A percentile compares a stretch with the other conserved stretches of the same genome.
Conservation (phyloP, 148 eudicot species). For the Vaccinium vitisidaea region DNA sequence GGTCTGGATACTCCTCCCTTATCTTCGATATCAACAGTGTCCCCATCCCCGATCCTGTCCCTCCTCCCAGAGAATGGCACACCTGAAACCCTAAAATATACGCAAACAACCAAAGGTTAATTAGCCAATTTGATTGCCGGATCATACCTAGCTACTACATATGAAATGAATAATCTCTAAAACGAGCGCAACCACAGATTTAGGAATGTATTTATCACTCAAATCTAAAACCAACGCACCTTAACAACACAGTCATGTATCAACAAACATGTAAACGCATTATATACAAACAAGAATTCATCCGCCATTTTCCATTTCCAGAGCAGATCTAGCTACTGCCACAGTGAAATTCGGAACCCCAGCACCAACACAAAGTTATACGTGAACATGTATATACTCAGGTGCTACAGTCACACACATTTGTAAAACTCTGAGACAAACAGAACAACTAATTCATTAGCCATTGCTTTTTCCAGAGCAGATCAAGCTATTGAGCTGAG, state of each 20-base stretch:
- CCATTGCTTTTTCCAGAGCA: background rate
- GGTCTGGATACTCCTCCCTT: constrained; percentile 14
- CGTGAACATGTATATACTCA: background rate
- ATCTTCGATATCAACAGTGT: constrained; percentile 12
- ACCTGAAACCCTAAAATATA: constrained; percentile 13
- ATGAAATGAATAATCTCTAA: background rate
- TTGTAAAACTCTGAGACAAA: background rate
- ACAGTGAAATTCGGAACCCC: background rate
- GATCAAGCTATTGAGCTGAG: background rate
- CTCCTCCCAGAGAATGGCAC: constrained; percentile 17
- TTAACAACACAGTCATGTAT: background rate
- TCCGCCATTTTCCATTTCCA: background rate
- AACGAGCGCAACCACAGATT: background rate
- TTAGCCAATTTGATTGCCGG: background rate
- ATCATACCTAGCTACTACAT: background rate
- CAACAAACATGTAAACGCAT: background rate
- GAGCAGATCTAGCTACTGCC: constrained; percentile 1
- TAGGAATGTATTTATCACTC: background rate
- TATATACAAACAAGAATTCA: background rate
- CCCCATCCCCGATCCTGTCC: constrained; percentile 13
- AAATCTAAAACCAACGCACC: background rate
- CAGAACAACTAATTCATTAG: background rate
- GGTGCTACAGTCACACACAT: background rate
- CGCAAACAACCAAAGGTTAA: background rate
- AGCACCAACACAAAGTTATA: background rate